A percentile compares a stretch with the other conserved stretches of the same genome.
Conservation (phyloP, 352 stramenopile genomes). For the Lagenidium giganteum region DNA sequence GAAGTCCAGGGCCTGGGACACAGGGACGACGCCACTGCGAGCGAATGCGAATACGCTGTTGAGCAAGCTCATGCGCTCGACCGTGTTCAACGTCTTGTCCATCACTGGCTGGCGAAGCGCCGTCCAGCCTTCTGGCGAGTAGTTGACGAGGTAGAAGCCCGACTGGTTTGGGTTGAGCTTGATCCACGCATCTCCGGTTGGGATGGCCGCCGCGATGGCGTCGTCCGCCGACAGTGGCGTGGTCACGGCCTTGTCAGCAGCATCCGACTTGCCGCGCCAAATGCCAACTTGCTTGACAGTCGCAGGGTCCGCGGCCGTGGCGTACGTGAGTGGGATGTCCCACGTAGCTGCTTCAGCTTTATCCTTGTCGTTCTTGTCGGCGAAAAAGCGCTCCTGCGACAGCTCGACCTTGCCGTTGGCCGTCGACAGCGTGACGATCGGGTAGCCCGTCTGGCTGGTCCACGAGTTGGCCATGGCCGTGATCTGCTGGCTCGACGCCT, state of each 20-base stretch:
- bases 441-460: conserved; percentile 94
- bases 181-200: conserved; percentile 72
- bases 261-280: conserved; percentile 28
- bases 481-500: conserved; percentile 89
- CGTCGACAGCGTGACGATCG: conserved; percentile 82
- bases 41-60: conserved; percentile 92
- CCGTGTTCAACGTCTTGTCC: conserved; percentile 48
- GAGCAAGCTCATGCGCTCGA: conserved; percentile 93
- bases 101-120: conserved; percentile 64
- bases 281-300: conserved; percentile 59
- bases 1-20: conserved; percentile 65
- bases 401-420: conserved; percentile 64
- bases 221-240: conserved; percentile 41
- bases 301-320: conserved; percentile 33
- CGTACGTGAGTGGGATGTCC: conserved; percentile 84
- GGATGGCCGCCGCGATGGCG: conserved; percentile 55
- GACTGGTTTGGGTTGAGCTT: conserved; percentile 96
- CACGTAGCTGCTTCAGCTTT: conserved; percentile 52
- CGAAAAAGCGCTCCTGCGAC: conserved; percentile 91
- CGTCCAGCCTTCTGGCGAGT: conserved; percentile 81
- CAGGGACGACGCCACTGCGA: conserved; percentile 40
- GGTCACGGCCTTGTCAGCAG: conserved; percentile 7
- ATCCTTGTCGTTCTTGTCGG: conserved; percentile 76
- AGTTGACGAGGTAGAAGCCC: conserved; percentile 94
- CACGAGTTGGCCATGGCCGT: conserved; percentile 89